Percentiles rank a stretch among this genome's conserved stretches.
phyloP scores from a whole-genome alignment of 2,329 filamentous ascomycete genomes.

The Colletotrichum tanaceti region DNA sequence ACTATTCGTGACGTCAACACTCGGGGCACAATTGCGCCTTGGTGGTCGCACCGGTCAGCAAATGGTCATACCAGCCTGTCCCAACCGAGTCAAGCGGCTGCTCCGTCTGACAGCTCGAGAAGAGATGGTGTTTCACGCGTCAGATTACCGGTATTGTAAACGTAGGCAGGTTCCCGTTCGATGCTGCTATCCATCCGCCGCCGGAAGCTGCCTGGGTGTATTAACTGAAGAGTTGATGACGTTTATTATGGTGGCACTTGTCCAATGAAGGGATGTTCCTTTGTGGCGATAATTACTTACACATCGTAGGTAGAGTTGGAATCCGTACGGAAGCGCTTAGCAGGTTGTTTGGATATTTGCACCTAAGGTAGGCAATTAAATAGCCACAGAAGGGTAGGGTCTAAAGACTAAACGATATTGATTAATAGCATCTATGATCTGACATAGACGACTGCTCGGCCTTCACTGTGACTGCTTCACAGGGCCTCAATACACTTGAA shows the following conservation, averaged over 20 bases:
- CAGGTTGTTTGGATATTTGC: no score
- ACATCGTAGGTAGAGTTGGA: no score
- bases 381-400: no score
- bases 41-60: constrained; percentile 1
- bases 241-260: neutral
- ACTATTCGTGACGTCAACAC: constrained; percentile 29
- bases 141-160: constrained; percentile 1
- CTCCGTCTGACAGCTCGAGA: neutral
- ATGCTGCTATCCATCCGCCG: constrained; percentile 12
- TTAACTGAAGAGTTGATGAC: neutral
- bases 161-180: constrained; percentile 9
- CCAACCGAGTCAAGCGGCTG: neutral
- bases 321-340: no score
- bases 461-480: no score
- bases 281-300: no score
- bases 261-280: neutral
- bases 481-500: no score
- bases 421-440: no score
- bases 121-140: neutral
- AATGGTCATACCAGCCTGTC: neutral
- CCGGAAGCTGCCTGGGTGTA: neutral
- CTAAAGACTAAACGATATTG: no score
- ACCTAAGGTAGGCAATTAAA: no score
- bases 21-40: neutral
- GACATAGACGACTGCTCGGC: no score